A percentile compares a stretch with the other conserved stretches of the same genome.
These are phyloP conservation scores for Pyrenula aspistea DNA, from an alignment of 495 filamentous ascomycete genomes.

Conservation along the genomic window DNA sequence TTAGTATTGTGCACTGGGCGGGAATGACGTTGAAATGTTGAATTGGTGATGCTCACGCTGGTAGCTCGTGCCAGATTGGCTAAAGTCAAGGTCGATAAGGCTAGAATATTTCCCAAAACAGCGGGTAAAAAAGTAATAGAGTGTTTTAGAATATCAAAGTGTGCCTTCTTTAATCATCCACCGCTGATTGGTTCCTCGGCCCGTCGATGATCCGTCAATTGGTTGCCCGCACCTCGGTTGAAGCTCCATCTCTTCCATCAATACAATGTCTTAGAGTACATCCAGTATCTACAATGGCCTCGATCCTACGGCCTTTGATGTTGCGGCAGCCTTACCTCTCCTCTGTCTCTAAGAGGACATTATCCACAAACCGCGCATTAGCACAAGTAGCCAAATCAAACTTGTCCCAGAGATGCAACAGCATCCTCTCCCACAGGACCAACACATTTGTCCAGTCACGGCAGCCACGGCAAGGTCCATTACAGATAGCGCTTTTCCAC, in stretches of 20 bases:
- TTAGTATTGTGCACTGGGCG: no score
- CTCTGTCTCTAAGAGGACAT: not conserved
- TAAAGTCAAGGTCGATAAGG: no score
- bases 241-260: not conserved
- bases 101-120: no score
- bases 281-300: not conserved
- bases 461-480: not conserved
- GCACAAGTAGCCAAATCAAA: not conserved
- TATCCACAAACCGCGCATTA: not conserved
- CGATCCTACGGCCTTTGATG: not conserved
- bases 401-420: not conserved
- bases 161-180: not conserved
- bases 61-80: no score
- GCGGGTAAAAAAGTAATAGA: no score
- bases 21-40: no score
- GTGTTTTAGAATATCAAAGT: no score
- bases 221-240: not conserved
- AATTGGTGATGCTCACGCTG: no score
- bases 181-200: not conserved
- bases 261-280: not conserved
- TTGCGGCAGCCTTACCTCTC: not conserved
- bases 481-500: not conserved
- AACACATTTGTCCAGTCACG: not conserved
- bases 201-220: not conserved
- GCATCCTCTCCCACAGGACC: not conserved